Conservation (phyloP, 345 rosid species). For the Iberis pinnata region DNA sequence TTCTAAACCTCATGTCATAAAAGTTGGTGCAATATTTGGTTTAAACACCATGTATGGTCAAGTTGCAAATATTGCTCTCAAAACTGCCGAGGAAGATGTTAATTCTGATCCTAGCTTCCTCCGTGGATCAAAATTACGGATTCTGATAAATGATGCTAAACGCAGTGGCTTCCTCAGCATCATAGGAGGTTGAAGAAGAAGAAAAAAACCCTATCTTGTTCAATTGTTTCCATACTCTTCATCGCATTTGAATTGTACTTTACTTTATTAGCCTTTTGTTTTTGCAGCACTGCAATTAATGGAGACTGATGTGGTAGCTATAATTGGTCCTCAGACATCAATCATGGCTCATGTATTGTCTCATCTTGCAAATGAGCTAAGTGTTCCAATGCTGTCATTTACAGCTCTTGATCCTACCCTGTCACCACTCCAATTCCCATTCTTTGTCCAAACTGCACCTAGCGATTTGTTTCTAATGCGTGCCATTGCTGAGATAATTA, state of each 20-base stretch:
- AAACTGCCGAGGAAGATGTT: conserved; percentile 67
- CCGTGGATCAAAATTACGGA: conserved; percentile 48
- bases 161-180: conserved; percentile 66
- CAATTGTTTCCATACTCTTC: no score
- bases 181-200: conserved; percentile 45
- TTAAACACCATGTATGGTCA: conserved; percentile 42
- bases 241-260: no score
- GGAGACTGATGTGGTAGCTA: conserved; percentile 81
- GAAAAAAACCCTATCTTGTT: neutral
- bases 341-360: conserved; percentile 78
- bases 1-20: conserved; percentile 35
- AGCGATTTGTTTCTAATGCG: conserved; percentile 72
- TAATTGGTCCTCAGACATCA: conserved; percentile 79
- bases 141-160: conserved; percentile 50
- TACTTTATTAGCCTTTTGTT: no score
- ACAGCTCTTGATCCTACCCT: conserved; percentile 77
- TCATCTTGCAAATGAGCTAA: conserved; percentile 75
- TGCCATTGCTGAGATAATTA: conserved; percentile 73
- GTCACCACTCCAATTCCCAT: conserved; percentile 82
- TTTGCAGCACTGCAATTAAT: conserved; percentile 59
- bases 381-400: conserved; percentile 71
- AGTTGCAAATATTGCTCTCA: conserved; percentile 49
- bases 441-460: conserved; percentile 89
- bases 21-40: conserved; percentile 62
- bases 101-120: conserved; percentile 64